A percentile compares a stretch with the other conserved stretches of the same genome.
These are phyloP conservation scores for Antarctomyces pellizariae DNA, from an alignment of 495 filamentous ascomycete genomes.

Conservation along the genomic window DNA sequence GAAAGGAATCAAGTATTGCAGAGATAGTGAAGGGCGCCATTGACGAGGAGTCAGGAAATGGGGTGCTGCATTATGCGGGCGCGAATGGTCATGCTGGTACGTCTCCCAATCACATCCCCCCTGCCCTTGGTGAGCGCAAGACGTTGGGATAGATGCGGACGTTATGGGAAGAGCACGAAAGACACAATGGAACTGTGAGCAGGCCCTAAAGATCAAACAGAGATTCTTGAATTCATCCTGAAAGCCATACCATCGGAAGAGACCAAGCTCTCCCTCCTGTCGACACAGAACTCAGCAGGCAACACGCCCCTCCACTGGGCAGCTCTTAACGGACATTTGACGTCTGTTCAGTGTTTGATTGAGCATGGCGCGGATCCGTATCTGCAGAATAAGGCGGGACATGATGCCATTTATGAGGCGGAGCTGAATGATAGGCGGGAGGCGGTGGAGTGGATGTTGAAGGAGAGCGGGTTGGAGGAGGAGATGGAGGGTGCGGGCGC, in stretches of 20 bases:
- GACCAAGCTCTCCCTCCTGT: slow-evolving; percentile 26
- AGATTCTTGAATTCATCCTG: slow-evolving; percentile 26
- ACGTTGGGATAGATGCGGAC: background rate
- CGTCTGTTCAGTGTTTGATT: slow-evolving; percentile 50
- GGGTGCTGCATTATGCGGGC: slow-evolving; percentile 63
- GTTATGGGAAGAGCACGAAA: background rate
- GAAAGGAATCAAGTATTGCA: slow-evolving; percentile 25
- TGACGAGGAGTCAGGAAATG: slow-evolving; percentile 48
- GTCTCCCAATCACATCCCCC: slow-evolving; percentile 4
- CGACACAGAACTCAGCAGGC: slow-evolving; percentile 49
- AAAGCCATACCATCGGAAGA: slow-evolving; percentile 14
- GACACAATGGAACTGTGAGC: background rate
- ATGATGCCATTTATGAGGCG: slow-evolving; percentile 69
- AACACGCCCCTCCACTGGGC: slow-evolving; percentile 91
- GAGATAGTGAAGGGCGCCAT: slow-evolving; percentile 38
- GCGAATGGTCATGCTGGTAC: slow-evolving; percentile 71
- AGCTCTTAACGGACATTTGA: slow-evolving; percentile 64
- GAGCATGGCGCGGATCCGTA: slow-evolving; percentile 46
- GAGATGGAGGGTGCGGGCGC: slow-evolving; percentile 18
- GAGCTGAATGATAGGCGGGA: slow-evolving; percentile 45
- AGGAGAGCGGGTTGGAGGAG: slow-evolving; percentile 28
- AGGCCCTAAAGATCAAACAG: slow-evolving; percentile 10
- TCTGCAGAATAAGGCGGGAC: slow-evolving; percentile 55
- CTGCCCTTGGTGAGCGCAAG: background rate
- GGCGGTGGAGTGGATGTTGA: slow-evolving; percentile 41